These are phyloP conservation scores for Triticum dicoccoides DNA, from an alignment of 176 grass and related monocot genomes.

Conservation along the genomic window DNA sequence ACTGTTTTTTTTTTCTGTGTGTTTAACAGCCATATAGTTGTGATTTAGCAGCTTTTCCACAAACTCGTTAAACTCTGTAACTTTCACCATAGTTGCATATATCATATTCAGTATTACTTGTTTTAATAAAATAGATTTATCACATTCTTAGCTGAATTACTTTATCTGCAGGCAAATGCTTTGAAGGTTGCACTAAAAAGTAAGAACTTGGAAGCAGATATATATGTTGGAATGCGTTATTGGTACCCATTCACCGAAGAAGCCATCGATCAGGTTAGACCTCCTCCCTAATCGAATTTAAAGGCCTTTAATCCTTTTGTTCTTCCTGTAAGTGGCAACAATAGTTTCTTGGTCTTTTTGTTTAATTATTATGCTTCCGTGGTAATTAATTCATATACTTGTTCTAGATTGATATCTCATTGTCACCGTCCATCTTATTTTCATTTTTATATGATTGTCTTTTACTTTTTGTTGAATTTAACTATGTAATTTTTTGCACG, in stretches of 20 bases:
- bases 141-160: neutral
- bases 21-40: neutral
- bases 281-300: neutral
- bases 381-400: neutral
- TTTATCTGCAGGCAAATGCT: conserved; percentile 71
- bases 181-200: conserved; percentile 65
- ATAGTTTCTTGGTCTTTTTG: neutral
- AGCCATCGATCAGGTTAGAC: conserved; percentile 76
- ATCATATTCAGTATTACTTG: conserved; percentile 19
- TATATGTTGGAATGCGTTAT: conserved; percentile 97
- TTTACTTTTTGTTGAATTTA: neutral
- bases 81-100: neutral
- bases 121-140: neutral
- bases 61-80: neutral
- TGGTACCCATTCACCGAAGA: conserved; percentile 97
- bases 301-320: neutral
- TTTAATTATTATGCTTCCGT: neutral
- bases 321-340: neutral
- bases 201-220: conserved; percentile 70
- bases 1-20: neutral
- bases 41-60: neutral
- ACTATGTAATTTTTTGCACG: neutral
- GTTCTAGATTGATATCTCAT: neutral
- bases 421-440: neutral
- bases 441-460: neutral